Evolutionary conservation across 345 rosid species (phyloP).

Genomic region (Lepidium africanum): DNA sequence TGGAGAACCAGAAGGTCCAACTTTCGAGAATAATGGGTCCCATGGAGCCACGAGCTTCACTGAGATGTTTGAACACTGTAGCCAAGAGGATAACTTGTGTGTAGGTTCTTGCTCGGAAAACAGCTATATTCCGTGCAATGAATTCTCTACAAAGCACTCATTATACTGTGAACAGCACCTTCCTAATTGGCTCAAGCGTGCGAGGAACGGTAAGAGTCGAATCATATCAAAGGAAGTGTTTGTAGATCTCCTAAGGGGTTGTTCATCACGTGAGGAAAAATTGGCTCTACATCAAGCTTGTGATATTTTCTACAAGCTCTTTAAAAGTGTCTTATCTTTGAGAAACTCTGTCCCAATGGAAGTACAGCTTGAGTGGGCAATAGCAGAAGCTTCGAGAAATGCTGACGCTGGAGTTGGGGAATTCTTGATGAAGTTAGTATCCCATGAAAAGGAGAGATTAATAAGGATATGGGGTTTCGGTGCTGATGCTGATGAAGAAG

Average conservation of each 20-base stretch:
- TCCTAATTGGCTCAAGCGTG: slow-evolving; percentile 99
- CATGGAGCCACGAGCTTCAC: slow-evolving; percentile 34
- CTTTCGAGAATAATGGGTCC: slow-evolving; percentile 25
- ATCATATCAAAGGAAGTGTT: slow-evolving; percentile 92
- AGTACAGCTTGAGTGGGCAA: slow-evolving; percentile 90
- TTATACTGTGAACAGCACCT: slow-evolving; percentile 89
- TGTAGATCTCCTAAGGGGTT: slow-evolving; percentile 56
- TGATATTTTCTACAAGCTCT: slow-evolving; percentile 90
- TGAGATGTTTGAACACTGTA: slow-evolving; percentile 41
- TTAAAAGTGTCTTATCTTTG: slow-evolving; percentile 77
- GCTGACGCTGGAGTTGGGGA: slow-evolving; percentile 45
- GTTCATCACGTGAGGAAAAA: slow-evolving; percentile 57
- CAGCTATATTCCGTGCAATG: slow-evolving; percentile 48
- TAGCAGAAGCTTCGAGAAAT: slow-evolving; percentile 77
- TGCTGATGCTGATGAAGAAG: slow-evolving; percentile 24
- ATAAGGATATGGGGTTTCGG: slow-evolving; percentile 64
- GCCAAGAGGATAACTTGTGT: slow-evolving; percentile 46
- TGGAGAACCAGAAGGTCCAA: slow-evolving; percentile 39
- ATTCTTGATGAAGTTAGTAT: slow-evolving; percentile 64
- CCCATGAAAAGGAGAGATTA: slow-evolving; percentile 70
- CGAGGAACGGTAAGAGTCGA: slow-evolving; percentile 96
- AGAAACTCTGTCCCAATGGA: slow-evolving; percentile 94
- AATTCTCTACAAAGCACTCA: slow-evolving; percentile 60
- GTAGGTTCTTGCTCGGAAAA: slow-evolving; percentile 50
- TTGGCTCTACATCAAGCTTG: slow-evolving; percentile 84